Evolutionary conservation across 148 eudicot species (phyloP), one percentile per base, ranked within the genome.

Genomic region (Chenopodium quinoa): DNA sequence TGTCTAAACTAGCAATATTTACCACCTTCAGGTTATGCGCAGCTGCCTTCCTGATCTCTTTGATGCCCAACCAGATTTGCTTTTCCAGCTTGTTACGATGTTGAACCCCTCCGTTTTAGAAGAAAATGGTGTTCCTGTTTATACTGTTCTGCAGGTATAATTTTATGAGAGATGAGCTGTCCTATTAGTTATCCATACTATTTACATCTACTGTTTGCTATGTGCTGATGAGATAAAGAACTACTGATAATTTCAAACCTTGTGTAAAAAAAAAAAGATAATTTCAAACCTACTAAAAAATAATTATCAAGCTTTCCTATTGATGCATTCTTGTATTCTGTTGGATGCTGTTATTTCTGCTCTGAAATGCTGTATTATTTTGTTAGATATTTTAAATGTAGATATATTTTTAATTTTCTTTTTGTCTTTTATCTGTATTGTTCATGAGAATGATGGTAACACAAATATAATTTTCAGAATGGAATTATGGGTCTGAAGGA

Each of bases 51-150:
- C 99, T 64, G 99, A 97, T 92, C 91, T 97, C 79, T 97, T 97
- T 84, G 99, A 97, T 77, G 91, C 93, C 14, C 99, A 97, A 46
- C 99, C 98, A 40, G 99, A 97, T 89, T 84, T 97, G 76, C 94
- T 97, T 44, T 97, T 97, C 86, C 99, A 97, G 92, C 95, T 97
- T 73, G 99, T 97, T 76, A 97, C 99, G 11, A 97, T 97, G 99
- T 86, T 97, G 84, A 97, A 97, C 81, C 99, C 99, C 67, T 89
- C 97, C 48, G 98, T 97, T 66, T 79, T 97, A 87, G 92, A 90
- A 86, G 91, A 92, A 84, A 92, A 90, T 83, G 92, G 90, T 58
- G 97, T 97, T 79, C 99, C 98, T 32, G 98, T 97, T 76, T 97
- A 97, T 86, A 94, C 86, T 86, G 90, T 97, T 71, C 86, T 92